Base-by-base conservation (phyloP, 2,329 filamentous ascomycete species). In the Ilyonectria mors-panacis region DNA sequence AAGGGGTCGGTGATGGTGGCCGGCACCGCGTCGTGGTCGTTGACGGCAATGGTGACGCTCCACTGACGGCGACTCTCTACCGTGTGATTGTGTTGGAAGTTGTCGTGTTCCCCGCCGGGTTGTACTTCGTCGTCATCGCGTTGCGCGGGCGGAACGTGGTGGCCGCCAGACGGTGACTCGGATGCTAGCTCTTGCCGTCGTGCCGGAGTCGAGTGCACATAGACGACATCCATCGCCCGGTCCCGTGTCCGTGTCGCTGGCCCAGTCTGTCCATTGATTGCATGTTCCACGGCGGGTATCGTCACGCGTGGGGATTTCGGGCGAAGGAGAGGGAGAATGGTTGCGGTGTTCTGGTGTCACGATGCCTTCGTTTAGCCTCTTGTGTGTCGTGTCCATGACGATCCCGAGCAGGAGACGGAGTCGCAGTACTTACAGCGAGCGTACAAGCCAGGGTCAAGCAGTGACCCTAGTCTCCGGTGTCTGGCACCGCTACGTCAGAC, bases 201-300 rank as follows among this genome's bases (percentile, higher is more conserved):
- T 55, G 42, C 42, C 42, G 59, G 28, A 23, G 7, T n/a, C 56
- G 57, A 55, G 17, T 53, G 57, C 63, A 65, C 63, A 10, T 60
- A 56, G 44, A 65, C 56, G 26, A 65, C 53, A n/a, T 65, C 63
- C 63, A 65, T 65, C 35, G 50, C 63, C 63, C 57, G 44, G 63
- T 65, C 57, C 63, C 63, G 63, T 50, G 33, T 65, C 57, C n/a
- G 57, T 30, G 54, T 59, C 33, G 63, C 17, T n/a, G 48, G 28
- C 33, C 26, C 26, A 39, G 26, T 45, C 55, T 51, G 63, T 60
- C 63, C 63, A 60, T 60, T 60, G 63, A 60, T 26, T 42, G 57
- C 63, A 65, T 65, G 37, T 65, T 65, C 48, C 45, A 33, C 39
- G 56, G 48, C 51, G 44, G 54, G 39, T 42, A 53, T 44, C 23